These are phyloP conservation scores for Amanita thiersii DNA, from an alignment of 768 basidiomycete species.

Conservation along the genomic window DNA sequence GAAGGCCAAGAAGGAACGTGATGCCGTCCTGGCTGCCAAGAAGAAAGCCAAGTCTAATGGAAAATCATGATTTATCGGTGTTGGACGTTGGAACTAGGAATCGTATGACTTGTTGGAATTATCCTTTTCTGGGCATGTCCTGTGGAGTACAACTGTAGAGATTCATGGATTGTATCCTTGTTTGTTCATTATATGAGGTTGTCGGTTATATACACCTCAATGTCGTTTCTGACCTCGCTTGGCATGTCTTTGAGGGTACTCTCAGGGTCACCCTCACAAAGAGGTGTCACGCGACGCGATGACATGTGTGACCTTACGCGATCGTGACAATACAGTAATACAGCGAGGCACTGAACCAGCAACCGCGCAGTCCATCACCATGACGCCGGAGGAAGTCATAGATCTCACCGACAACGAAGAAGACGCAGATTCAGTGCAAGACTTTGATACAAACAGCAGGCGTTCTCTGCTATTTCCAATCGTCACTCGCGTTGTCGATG, in stretches of 20 bases:
- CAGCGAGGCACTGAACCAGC: not conserved
- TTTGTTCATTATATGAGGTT: no score
- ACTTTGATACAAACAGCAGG: constrained; percentile 24
- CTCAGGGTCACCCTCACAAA: no score
- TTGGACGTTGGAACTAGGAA: no score
- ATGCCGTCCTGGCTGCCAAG: constrained; percentile 11
- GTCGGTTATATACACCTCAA: no score
- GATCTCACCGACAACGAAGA: constrained; percentile 27
- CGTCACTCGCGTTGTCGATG: constrained; percentile 69
- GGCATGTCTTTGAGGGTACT: no score
- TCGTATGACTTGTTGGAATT: no score
- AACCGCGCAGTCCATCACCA: constrained; percentile 7
- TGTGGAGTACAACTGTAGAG: no score
- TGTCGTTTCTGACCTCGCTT: no score
- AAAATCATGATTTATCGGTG: not conserved
- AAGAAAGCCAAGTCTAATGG: constrained; percentile 1
- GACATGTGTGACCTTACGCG: constrained; percentile 8
- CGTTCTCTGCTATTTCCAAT: constrained; percentile 58
- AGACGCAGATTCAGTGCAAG: constrained; percentile 12
- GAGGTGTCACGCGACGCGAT: no score
- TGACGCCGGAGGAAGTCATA: constrained; percentile 10
- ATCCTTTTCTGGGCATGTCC: no score
- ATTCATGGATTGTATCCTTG: no score
- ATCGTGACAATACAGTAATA: constrained; percentile 1
- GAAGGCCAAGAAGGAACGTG: constrained; percentile 47